Evolutionary conservation across 495 filamentous ascomycete species (phyloP).

Genomic region (Aspergillus baeticus): DNA sequence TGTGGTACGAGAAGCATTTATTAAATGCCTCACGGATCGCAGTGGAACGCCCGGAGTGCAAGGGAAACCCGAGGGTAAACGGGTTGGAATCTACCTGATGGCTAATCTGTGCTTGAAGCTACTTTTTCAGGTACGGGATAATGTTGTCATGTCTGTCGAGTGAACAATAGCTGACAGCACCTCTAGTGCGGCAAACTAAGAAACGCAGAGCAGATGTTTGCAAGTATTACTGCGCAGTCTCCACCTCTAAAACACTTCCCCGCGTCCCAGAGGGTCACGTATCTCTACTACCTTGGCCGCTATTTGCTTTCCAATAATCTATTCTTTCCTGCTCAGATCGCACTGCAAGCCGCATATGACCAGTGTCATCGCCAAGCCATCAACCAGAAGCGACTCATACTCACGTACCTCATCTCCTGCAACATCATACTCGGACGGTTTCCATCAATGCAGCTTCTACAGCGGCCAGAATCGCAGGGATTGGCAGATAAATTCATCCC

Average conservation of each 20-base stretch:
- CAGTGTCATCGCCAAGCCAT: constrained; percentile 68
- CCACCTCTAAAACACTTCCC: constrained; percentile 77
- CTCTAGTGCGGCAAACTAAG: constrained; percentile 52
- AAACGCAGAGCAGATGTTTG: constrained; percentile 82
- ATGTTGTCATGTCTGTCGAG: neutral
- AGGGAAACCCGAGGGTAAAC: constrained; percentile 72
- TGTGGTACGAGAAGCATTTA: constrained; percentile 85
- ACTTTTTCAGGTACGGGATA: constrained; percentile 67
- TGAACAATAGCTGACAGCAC: constrained; percentile 3
- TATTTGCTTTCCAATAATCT: constrained; percentile 81
- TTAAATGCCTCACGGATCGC: constrained; percentile 83
- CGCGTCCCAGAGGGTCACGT: constrained; percentile 85
- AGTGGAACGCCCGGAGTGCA: constrained; percentile 54
- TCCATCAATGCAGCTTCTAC: constrained; percentile 63
- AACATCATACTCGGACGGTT: constrained; percentile 87
- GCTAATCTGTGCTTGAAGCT: constrained; percentile 90
- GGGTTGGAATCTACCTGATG: constrained; percentile 82
- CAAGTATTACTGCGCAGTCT: constrained; percentile 79
- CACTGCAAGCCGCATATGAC: constrained; percentile 74
- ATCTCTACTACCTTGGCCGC: constrained; percentile 90
- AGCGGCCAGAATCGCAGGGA: constrained; percentile 67
- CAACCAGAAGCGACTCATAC: constrained; percentile 73
- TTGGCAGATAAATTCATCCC: constrained; percentile 74
- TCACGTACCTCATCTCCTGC: constrained; percentile 78
- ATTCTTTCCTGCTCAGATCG: constrained; percentile 70